phyloP scores from a whole-genome alignment of 257 asterid genomes.

The Scutellaria baicalensis region DNA sequence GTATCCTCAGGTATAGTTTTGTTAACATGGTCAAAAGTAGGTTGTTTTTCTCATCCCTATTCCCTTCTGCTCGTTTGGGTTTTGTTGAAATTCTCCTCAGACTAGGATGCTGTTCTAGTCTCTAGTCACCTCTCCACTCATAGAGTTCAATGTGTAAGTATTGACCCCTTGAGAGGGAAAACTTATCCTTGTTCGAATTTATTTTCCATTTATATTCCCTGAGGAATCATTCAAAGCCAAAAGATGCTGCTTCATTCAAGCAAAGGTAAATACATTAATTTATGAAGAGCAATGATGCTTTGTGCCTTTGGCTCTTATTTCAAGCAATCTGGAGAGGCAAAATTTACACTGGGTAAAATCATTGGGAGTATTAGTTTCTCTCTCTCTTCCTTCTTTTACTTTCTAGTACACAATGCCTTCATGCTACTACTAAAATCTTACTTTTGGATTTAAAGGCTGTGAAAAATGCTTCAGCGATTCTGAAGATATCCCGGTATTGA shows the following conservation, averaged over 20 bases:
- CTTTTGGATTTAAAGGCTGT: constrained; percentile 73
- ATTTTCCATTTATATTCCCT: constrained; percentile 26
- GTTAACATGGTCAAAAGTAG: constrained; percentile 19
- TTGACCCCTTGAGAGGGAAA: constrained; percentile 39
- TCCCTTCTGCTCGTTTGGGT: constrained; percentile 23
- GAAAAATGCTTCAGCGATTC: constrained; percentile 62
- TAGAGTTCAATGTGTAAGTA: constrained; percentile 40
- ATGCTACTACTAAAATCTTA: constrained; percentile 55
- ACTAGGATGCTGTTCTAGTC: constrained; percentile 42
- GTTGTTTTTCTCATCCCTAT: constrained; percentile 31
- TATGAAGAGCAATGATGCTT: constrained; percentile 43
- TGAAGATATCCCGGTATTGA: constrained; percentile 64
- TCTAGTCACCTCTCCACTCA: constrained; percentile 33
- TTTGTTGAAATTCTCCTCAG: constrained; percentile 24
- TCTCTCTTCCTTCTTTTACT: constrained; percentile 39
- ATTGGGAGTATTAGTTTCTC: constrained; percentile 63
- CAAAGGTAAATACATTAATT: constrained; percentile 52
- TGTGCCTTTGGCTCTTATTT: constrained; percentile 56
- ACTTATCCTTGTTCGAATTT: constrained; percentile 4
- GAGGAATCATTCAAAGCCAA: constrained; percentile 32
- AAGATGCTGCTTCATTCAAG: constrained; percentile 46
- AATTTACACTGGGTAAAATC: constrained; percentile 70
- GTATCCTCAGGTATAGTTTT: constrained; percentile 41
- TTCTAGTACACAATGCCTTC: constrained; percentile 39
- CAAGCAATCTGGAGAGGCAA: constrained; percentile 56